Evolutionary conservation across 2,329 filamentous ascomycete genomes (phyloP).

Genomic region (Ophidiomyces ophidiicola): DNA sequence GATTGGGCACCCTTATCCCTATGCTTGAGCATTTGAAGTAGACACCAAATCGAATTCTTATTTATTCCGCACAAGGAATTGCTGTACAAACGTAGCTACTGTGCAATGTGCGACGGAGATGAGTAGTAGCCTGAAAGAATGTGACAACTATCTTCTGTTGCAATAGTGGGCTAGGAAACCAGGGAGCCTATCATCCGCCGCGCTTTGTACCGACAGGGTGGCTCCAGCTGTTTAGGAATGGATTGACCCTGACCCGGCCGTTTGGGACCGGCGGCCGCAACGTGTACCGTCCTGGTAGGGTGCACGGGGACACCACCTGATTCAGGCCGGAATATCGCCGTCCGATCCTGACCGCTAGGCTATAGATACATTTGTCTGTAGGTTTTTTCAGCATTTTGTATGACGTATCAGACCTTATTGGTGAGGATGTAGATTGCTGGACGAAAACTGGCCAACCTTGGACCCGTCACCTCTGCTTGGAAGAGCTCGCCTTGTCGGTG

Average conservation of each 20-base stretch:
- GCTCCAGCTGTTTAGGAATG: constrained; percentile 4
- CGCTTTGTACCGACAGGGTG: constrained; percentile 4
- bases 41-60: too few species aligned
- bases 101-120: too few species aligned
- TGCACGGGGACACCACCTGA: constrained; percentile 5
- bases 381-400: too few species aligned
- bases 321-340: not conserved
- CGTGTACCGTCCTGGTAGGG: constrained; percentile 10
- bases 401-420: too few species aligned
- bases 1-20: not conserved
- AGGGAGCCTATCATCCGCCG: constrained; percentile 2
- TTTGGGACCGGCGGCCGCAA: constrained; percentile 2
- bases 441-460: too few species aligned
- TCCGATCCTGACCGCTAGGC: too few species aligned
- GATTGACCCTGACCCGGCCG: constrained; percentile 7
- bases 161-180: constrained; percentile 1
- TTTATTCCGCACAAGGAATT: too few species aligned
- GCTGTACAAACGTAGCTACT: too few species aligned
- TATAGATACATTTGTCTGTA: too few species aligned
- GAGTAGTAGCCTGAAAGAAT: not conserved
- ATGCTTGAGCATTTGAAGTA: not conserved
- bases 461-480: too few species aligned
- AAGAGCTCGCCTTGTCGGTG: too few species aligned
- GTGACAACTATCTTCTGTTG: not conserved
- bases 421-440: too few species aligned